Evolutionary conservation across 2,329 filamentous ascomycete genomes (phyloP).

Genomic region (Penicillium sp.): DNA sequence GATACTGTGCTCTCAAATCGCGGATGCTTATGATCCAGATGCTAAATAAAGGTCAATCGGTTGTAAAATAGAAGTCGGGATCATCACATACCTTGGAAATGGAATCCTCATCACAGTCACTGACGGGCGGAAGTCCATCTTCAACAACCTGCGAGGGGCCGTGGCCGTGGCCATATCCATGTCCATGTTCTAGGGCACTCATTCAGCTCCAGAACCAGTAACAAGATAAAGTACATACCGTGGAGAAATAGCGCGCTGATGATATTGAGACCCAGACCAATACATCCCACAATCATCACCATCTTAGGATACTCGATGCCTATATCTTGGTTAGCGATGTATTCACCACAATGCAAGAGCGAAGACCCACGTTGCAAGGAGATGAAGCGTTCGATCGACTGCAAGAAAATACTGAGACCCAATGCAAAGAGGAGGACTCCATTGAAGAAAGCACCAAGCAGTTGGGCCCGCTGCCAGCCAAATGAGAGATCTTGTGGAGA

Average conservation of each 20-base stretch:
- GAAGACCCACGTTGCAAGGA: slow-evolving; percentile 36
- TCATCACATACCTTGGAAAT: slow-evolving; percentile 22
- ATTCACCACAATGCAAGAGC: not conserved
- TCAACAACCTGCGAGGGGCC: slow-evolving; percentile 19
- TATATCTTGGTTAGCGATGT: slow-evolving; percentile 39
- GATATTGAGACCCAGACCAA: slow-evolving; percentile 71
- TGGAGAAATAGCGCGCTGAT: slow-evolving; percentile 71
- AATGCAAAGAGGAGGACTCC: slow-evolving; percentile 75
- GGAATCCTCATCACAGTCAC: slow-evolving; percentile 19
- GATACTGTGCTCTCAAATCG: slow-evolving; percentile 17
- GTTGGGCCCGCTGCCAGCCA: slow-evolving; percentile 76
- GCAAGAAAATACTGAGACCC: slow-evolving; percentile 73
- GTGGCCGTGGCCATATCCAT: slow-evolving; percentile 29
- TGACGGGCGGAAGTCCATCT: slow-evolving; percentile 14
- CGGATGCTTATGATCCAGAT: slow-evolving; percentile 37
- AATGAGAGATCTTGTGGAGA: slow-evolving; percentile 69
- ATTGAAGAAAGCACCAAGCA: slow-evolving; percentile 81
- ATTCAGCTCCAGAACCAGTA: slow-evolving; percentile 12
- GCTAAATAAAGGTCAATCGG: slow-evolving; percentile 22
- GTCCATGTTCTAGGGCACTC: slow-evolving; percentile 27
- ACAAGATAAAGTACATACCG: slow-evolving; percentile 47
- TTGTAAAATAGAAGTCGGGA: not conserved
- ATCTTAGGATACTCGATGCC: slow-evolving; percentile 69
- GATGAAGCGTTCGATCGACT: slow-evolving; percentile 69
- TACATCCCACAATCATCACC: slow-evolving; percentile 71